A percentile compares a stretch with the other conserved stretches of the same genome.
phyloP scores from a whole-genome alignment of 495 filamentous ascomycete genomes.

The Neurospora terricola region DNA sequence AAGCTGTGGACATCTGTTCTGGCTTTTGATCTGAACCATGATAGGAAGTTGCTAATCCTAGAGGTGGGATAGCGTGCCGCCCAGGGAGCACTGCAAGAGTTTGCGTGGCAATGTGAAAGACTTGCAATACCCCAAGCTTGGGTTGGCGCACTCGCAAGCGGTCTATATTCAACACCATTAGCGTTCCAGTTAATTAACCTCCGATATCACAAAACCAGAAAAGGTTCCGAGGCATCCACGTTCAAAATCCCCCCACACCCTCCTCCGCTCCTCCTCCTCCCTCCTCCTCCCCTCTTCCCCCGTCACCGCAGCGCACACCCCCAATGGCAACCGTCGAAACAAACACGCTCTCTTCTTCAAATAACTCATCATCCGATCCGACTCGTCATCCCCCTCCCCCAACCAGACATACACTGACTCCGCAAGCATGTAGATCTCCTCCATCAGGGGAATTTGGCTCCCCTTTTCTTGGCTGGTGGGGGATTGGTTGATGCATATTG shows the following conservation, averaged over 20 bases:
- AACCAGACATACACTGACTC: constrained; percentile 23
- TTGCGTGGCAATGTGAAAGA: background rate
- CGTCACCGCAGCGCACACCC: background rate
- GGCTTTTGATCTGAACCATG: background rate
- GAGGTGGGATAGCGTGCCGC: background rate
- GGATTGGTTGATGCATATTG: constrained; percentile 30
- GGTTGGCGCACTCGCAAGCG: background rate
- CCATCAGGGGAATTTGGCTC: constrained; percentile 25
- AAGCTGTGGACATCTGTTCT: background rate
- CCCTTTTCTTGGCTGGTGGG: constrained; percentile 17
- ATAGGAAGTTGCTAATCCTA: background rate
- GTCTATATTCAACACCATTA: no score
- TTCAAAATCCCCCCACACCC: no score
- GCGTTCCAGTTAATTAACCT: no score
- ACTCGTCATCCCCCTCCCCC: constrained; percentile 5
- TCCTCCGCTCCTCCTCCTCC: no score
- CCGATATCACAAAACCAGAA: no score
- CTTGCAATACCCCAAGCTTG: background rate
- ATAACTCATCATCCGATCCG: constrained; percentile 3
- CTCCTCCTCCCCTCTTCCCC: background rate
- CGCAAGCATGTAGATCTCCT: constrained; percentile 23
- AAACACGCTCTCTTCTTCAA: background rate
- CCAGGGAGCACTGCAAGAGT: no score
- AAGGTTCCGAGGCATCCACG: no score
- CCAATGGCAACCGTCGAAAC: background rate